phyloP scores from a whole-genome alignment of 164 flowering plant genomes.

The Annona cherimola region DNA sequence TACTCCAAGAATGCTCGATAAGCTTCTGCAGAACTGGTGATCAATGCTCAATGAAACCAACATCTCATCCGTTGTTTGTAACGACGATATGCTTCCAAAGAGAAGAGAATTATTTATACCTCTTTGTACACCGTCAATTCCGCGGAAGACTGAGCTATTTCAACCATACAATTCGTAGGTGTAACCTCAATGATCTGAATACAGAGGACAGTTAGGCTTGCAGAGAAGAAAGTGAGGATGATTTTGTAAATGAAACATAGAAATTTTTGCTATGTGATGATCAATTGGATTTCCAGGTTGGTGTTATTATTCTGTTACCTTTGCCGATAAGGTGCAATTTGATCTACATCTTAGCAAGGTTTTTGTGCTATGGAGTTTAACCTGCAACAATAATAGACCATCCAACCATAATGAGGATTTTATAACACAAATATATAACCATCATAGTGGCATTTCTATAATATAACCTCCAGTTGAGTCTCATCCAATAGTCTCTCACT shows the following conservation, averaged over 20 bases:
- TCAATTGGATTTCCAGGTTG: background rate
- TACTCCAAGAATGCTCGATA: constrained; percentile 49
- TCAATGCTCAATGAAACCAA: background rate
- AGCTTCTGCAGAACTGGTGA: constrained; percentile 60
- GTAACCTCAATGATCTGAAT: constrained; percentile 64
- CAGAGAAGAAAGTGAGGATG: background rate
- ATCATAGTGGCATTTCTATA: too few relatives aligned
- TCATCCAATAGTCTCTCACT: too few relatives aligned
- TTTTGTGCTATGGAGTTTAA: constrained; percentile 40
- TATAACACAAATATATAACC: too few relatives aligned
- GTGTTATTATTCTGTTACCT: constrained; percentile 33
- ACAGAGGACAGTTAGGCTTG: background rate
- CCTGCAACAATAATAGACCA: constrained; percentile 22
- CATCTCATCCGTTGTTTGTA: background rate
- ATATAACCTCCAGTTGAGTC: too few relatives aligned
- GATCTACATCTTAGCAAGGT: constrained; percentile 43
- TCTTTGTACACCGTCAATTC: constrained; percentile 43
- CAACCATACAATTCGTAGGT: constrained; percentile 65
- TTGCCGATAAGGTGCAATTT: constrained; percentile 44
- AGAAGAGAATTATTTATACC: constrained; percentile 26
- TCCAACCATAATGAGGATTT: background rate
- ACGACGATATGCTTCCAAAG: background rate
- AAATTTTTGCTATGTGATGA: too few relatives aligned
- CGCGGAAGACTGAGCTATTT: constrained; percentile 64
- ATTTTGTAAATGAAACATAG: too few relatives aligned